These are phyloP conservation scores for barrel medic (Medicago truncatula) DNA, from an alignment of 306 rosid species.

Conservation along the genomic window MtrunA17r5.0-ANR NC_053049.1:747501-748000, in stretches of 20 bases:
- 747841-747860: constrained; percentile 10
- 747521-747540: too few relatives aligned
- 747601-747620: too few relatives aligned
- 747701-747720: too few relatives aligned
- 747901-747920: constrained; percentile 47
- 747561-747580: too few relatives aligned
- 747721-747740: neutral
- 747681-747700: too few relatives aligned
- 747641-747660: too few relatives aligned
- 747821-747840: constrained; percentile 12
- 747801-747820: constrained; percentile 37
- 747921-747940: constrained; percentile 52
- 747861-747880: constrained; percentile 36
- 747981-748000: neutral
- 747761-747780: neutral
- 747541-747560: too few relatives aligned
- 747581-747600: too few relatives aligned
- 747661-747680: too few relatives aligned
- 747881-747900: constrained; percentile 44
- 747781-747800: constrained; percentile 44
- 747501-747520: too few relatives aligned
- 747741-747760: neutral
- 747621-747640: too few relatives aligned
- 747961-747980: constrained; percentile 36
- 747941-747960: constrained; percentile 74